These are phyloP conservation scores for Bruguiera gymnorhiza DNA, from an alignment of 345 rosid species.

Conservation along the genomic window DNA sequence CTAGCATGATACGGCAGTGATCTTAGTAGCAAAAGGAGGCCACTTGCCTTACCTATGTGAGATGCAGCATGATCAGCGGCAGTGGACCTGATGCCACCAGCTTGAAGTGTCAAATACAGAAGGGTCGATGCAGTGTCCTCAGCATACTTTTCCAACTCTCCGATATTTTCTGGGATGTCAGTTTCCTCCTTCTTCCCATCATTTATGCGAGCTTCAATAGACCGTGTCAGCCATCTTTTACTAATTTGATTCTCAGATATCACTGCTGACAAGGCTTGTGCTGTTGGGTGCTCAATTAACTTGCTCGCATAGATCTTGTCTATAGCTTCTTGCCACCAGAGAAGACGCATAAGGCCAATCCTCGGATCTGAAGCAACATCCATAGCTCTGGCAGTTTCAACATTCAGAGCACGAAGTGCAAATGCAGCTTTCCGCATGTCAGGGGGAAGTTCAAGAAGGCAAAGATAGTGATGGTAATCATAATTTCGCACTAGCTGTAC, in stretches of 20 bases:
- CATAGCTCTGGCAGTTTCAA: constrained; percentile 91
- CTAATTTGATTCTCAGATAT: constrained; percentile 59
- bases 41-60: constrained; percentile 89
- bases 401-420: constrained; percentile 85
- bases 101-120: constrained; percentile 79
- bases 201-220: constrained; percentile 79
- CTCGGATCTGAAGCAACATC: constrained; percentile 90
- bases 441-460: constrained; percentile 87
- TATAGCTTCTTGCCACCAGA: constrained; percentile 95
- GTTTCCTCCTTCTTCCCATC: constrained; percentile 62
- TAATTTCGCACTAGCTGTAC: constrained; percentile 83
- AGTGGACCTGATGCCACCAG: constrained; percentile 74
- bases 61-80: constrained; percentile 89
- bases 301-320: constrained; percentile 74
- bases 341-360: constrained; percentile 83
- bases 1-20: constrained; percentile 82
- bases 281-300: constrained; percentile 69
- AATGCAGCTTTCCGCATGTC: constrained; percentile 85
- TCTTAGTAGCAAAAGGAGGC: constrained; percentile 72
- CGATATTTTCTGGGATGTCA: constrained; percentile 65
- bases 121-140: constrained; percentile 81
- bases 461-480: constrained; percentile 96
- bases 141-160: constrained; percentile 78
- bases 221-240: constrained; percentile 81
- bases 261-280: constrained; percentile 73